phyloP scores from a whole-genome alignment of 2,329 filamentous ascomycete species.

The Fusarium torreyae region DNA sequence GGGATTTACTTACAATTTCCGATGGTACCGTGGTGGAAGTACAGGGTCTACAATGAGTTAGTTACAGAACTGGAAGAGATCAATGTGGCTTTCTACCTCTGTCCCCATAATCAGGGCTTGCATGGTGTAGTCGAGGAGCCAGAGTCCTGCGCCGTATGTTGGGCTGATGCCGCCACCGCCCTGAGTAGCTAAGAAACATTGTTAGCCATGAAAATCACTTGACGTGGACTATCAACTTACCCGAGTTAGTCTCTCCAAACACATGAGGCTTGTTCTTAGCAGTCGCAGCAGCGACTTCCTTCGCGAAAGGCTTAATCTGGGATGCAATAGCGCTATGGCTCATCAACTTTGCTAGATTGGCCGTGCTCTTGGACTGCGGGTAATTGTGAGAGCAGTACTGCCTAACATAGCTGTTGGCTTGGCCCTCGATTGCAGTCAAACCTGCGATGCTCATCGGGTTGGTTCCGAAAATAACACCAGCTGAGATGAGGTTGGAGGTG shows the following conservation, averaged over 20 bases:
- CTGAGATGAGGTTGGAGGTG: not conserved
- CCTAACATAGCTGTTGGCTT: not conserved
- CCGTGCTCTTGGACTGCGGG: not conserved
- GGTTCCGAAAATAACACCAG: not conserved
- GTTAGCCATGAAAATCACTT: not conserved
- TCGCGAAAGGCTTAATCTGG: not conserved
- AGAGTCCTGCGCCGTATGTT: not conserved
- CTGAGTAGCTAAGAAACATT: not conserved
- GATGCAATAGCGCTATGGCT: conserved; percentile 1
- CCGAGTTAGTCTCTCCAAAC: not conserved
- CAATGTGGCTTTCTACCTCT: not conserved
- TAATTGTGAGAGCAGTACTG: conserved; percentile 5
- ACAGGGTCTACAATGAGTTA: not conserved
- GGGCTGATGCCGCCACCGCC: not conserved
- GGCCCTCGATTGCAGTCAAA: not conserved
- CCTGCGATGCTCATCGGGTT: not conserved
- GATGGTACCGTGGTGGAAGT: conserved; percentile 1
- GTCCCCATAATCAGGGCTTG: not conserved
- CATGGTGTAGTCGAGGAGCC: conserved; percentile 1
- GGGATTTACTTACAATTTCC: not conserved
- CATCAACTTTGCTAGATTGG: not conserved
- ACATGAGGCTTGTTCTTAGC: not conserved
- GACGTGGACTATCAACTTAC: accelerated
- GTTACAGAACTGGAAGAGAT: too few species aligned
- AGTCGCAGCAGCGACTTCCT: not conserved